These are phyloP conservation scores for Aspergillus candidus DNA, from an alignment of 2,329 filamentous ascomycete species.

Conservation along the genomic window DNA sequence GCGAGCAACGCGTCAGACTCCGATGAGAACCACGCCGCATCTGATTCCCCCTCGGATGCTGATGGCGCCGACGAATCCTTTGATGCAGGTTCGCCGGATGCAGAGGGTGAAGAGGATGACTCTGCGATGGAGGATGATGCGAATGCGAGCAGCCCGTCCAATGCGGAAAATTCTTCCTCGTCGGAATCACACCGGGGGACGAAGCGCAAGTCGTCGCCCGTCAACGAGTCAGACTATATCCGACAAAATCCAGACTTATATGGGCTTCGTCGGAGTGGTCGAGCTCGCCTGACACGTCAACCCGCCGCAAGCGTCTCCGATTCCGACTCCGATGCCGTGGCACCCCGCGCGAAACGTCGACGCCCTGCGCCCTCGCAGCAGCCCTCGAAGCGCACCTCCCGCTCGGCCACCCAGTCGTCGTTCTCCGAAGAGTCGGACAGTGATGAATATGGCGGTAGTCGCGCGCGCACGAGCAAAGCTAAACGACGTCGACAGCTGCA, in stretches of 20 bases:
- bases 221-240: conserved; percentile 76
- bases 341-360: conserved; percentile 41
- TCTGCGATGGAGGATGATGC: conserved; percentile 62
- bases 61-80: conserved; percentile 37
- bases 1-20: conserved; percentile 74
- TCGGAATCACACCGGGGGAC: conserved; percentile 60
- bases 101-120: conserved; percentile 54
- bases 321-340: conserved; percentile 68
- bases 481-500: conserved; percentile 66
- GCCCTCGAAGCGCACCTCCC: conserved; percentile 44
- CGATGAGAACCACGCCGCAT: conserved; percentile 51
- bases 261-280: conserved; percentile 81
- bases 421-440: conserved; percentile 64
- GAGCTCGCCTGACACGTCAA: conserved; percentile 57
- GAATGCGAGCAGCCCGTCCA: conserved; percentile 51
- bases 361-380: conserved; percentile 48
- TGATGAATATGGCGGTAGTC: conserved; percentile 71
- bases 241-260: conserved; percentile 90
- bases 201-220: conserved; percentile 65
- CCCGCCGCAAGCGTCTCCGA: conserved; percentile 57
- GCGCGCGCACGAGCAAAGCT: conserved; percentile 66
- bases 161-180: conserved; percentile 60
- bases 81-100: conserved; percentile 32
- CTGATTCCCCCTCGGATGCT: conserved; percentile 42
- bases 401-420: conserved; percentile 50